These are phyloP conservation scores for Achlya hypogyna DNA, from an alignment of 352 stramenopile species.

Conservation along the genomic window DNA sequence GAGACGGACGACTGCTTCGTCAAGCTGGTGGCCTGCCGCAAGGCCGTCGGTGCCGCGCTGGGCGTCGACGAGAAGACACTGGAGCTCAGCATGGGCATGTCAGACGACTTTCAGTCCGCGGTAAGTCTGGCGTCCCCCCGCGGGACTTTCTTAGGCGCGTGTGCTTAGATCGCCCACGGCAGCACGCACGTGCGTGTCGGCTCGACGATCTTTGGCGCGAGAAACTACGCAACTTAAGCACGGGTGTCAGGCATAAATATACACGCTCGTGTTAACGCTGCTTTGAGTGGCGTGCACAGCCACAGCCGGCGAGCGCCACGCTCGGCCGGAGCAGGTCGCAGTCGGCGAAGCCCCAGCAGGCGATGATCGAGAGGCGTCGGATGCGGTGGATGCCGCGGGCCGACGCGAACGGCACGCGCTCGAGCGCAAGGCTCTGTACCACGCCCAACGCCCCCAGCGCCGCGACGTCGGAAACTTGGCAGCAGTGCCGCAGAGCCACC, in stretches of 20 bases:
- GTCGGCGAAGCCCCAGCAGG: conserved; percentile 8
- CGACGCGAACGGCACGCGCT: conserved; percentile 3
- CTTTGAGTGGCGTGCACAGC: background rate
- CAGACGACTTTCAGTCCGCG: conserved; percentile 94
- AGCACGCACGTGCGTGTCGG: conserved; percentile 95
- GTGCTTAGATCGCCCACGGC: conserved; percentile 84
- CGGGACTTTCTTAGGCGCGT: background rate
- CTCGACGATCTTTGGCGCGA: conserved; percentile 96
- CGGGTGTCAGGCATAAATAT: no score
- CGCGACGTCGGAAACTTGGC: background rate
- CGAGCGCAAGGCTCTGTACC: background rate
- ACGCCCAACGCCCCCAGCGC: background rate
- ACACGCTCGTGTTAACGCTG: background rate
- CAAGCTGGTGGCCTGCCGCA: conserved; percentile 62
- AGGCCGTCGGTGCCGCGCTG: conserved; percentile 56
- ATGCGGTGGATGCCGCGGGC: background rate
- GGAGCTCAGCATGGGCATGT: conserved; percentile 99
- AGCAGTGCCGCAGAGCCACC: conserved; percentile 1
- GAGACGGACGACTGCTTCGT: conserved; percentile 88
- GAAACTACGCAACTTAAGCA: conserved; percentile 67
- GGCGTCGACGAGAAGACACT: conserved; percentile 56
- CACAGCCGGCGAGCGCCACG: background rate
- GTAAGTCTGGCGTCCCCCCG: conserved; percentile 25
- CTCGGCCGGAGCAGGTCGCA: background rate
- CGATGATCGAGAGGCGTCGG: background rate